Percentiles rank a stretch among this genome's conserved stretches.
Conservation (phyloP, 1,284 basidiomycete genomes). For the Taiwanofungus camphoratus region DNA sequence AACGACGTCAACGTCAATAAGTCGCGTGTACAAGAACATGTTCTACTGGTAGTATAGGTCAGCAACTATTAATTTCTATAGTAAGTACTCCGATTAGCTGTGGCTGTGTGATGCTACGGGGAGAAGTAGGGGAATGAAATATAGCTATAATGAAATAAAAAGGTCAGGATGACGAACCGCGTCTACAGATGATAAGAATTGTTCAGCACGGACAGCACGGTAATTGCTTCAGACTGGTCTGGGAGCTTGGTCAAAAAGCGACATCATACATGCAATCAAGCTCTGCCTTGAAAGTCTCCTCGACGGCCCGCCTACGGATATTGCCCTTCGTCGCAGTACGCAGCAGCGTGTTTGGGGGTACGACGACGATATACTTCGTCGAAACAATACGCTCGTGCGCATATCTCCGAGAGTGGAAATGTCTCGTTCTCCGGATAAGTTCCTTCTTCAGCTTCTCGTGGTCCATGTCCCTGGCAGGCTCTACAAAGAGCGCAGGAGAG, state of each 20-base stretch:
- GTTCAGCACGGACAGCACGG: too few relatives aligned
- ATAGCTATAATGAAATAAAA: too few relatives aligned
- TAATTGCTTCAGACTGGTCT: too few relatives aligned
- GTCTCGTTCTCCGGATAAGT: constrained; percentile 57
- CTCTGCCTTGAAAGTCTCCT: constrained; percentile 44
- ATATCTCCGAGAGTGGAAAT: constrained; percentile 60
- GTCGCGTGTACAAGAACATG: too few relatives aligned
- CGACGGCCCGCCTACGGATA: constrained; percentile 58
- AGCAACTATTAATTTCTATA: too few relatives aligned
- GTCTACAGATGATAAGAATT: too few relatives aligned
- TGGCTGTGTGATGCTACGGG: too few relatives aligned
- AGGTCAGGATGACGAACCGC: too few relatives aligned
- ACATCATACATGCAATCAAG: constrained; percentile 48
- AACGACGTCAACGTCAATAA: too few relatives aligned
- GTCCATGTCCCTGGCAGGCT: constrained; percentile 44
- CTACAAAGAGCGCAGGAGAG: constrained; percentile 63
- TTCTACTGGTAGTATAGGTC: too few relatives aligned
- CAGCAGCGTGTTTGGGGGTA: constrained; percentile 48
- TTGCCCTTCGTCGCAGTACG: constrained; percentile 67
- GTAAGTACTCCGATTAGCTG: too few relatives aligned
- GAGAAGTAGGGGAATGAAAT: too few relatives aligned
- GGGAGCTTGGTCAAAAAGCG: constrained; percentile 1
- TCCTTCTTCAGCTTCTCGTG: constrained; percentile 52
- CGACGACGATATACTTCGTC: constrained; percentile 49
- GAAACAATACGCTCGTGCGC: constrained; percentile 60